Evolutionary conservation across 2,329 filamentous ascomycete species (phyloP), one percentile per base, ranked within the genome.

Genomic region (Bipolaris victoriae): DNA sequence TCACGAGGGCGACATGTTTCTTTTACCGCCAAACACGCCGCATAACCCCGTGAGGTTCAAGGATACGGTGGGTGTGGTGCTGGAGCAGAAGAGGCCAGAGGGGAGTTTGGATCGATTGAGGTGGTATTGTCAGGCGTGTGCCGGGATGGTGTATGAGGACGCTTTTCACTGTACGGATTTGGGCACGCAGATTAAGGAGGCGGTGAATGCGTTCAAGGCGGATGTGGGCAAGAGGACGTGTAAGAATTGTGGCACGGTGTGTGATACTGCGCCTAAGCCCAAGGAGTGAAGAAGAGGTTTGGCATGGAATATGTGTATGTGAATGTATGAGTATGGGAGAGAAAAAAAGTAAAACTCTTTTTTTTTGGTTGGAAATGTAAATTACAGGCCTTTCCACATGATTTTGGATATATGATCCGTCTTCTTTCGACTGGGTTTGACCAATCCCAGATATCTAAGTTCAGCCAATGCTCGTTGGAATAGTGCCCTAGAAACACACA

Each of bases 1-100:
- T 79, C 85, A 88, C 70, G 92, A 98, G 79, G 94, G 94, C 63
- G 92, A 95, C 66, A 90, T 98, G 85, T 98, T 97, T 77, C 82
- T 98, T 4, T 85, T 99, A 1, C 94, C 94, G 0, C 85, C 88
- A n/a, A 93, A 97, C 77, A 95, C 90, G n/a, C 94, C 94, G 24
- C 94, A 98, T 79, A 97, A 96, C 77, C 94, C 95, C 0, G 91
- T 98, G 33, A 87, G 94, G 57, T 98, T 97, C 78, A 90, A 90
- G 71, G 83, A 96, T 78, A 97, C 94, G 0, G 92, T 98, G n/a
- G 94, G 94, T 31, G 83, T 98, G 48, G 94, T 98, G 33, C 82
- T 98, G 57, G 94, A 98, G 82, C 91, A 96, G 82, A 86, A 86
- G 39, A 83, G 95, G 10, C 90, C 91, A 0, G 79, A 83, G 37